Evolutionary conservation across 345 rosid genomes (phyloP).

Genomic region (Boechera divaricarpa): DNA sequence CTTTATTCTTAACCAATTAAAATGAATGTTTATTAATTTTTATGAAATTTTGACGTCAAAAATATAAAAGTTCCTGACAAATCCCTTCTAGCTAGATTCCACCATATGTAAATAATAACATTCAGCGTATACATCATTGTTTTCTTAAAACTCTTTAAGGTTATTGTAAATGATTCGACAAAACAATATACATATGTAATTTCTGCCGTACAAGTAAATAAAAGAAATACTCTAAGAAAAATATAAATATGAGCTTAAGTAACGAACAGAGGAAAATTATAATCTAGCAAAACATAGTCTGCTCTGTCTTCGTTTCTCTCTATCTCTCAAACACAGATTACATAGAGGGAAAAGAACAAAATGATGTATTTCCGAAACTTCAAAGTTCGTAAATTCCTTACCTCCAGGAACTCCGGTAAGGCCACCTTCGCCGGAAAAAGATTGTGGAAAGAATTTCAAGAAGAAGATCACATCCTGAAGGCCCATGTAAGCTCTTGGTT

Average conservation of each 20-base stretch:
- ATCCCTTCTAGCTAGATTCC: not conserved
- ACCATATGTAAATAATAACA: not conserved
- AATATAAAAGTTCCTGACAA: not conserved
- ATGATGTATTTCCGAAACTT: not conserved
- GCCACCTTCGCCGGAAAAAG: constrained; percentile 19
- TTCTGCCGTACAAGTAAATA: not conserved
- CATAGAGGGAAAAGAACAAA: not conserved
- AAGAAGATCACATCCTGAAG: not conserved
- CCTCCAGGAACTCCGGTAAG: not conserved
- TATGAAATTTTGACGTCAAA: not conserved
- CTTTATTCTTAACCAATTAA: not conserved
- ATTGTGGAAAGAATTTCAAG: constrained; percentile 6
- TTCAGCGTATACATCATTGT: not conserved
- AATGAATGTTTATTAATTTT: not conserved
- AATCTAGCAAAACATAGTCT: not conserved
- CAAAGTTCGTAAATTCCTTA: not conserved
- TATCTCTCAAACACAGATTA: not conserved
- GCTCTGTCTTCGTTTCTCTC: not conserved
- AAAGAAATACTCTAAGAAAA: not conserved
- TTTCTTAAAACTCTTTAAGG: not conserved
- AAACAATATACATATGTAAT: not conserved
- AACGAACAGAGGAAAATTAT: not conserved
- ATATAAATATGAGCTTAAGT: constrained; percentile 6
- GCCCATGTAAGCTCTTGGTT: not conserved
- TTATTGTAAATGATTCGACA: constrained; percentile 1